Conservation (phyloP, 805 yeast species). For the Maudiozyma bulderi region DNA sequence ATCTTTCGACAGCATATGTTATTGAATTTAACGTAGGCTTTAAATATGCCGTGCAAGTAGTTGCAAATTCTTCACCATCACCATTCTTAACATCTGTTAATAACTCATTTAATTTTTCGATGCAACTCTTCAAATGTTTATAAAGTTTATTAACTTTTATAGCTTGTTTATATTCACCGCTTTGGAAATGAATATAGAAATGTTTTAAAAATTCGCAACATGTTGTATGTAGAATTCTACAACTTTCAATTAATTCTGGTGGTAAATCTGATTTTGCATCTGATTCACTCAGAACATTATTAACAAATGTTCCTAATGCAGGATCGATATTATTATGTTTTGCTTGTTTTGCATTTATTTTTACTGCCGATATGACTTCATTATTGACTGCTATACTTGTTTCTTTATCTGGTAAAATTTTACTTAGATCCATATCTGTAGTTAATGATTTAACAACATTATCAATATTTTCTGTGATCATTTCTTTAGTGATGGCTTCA, state of each 20-base stretch:
- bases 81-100: constrained; percentile 23
- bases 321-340: constrained; percentile 26
- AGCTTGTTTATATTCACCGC: constrained; percentile 39
- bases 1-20: constrained; percentile 37
- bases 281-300: constrained; percentile 19
- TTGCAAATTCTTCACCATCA: constrained; percentile 22
- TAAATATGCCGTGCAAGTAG: constrained; percentile 29
- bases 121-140: constrained; percentile 38
- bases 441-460: constrained; percentile 12
- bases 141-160: constrained; percentile 37
- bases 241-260: constrained; percentile 35
- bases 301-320: constrained; percentile 18
- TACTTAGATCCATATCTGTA: constrained; percentile 22
- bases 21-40: constrained; percentile 38
- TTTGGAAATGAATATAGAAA: constrained; percentile 57
- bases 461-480: constrained; percentile 12
- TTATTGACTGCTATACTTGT: constrained; percentile 28
- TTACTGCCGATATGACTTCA: constrained; percentile 39
- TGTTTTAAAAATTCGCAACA: constrained; percentile 68
- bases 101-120: constrained; percentile 31
- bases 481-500: constrained; percentile 8
- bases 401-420: constrained; percentile 15
- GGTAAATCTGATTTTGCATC: constrained; percentile 30
- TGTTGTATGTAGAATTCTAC: constrained; percentile 58
- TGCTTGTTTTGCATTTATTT: constrained; percentile 45